phyloP scores from a whole-genome alignment of 2,329 filamentous ascomycete genomes.

The Acephala macrosclerotiorum region DNA sequence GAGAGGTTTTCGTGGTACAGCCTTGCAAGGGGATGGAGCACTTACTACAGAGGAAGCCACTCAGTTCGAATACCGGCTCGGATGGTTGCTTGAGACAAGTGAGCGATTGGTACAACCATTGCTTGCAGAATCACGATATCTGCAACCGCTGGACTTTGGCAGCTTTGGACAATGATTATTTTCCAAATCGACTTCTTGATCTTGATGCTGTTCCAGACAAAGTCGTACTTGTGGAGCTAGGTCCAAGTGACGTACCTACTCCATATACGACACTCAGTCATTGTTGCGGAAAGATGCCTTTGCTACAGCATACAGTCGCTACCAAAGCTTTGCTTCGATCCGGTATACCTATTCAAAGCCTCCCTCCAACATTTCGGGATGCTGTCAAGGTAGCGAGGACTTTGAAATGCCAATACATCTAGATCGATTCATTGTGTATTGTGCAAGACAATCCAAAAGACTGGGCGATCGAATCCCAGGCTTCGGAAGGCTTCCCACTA shows the following conservation, averaged over 20 bases:
- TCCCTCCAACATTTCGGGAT: neutral
- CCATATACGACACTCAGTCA: neutral
- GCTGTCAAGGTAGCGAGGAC: neutral
- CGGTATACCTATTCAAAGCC: neutral
- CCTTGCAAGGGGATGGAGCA: neutral
- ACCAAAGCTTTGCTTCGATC: neutral
- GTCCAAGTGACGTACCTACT: neutral
- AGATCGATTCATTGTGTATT: too few relatives aligned
- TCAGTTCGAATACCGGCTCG: neutral
- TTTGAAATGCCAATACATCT: neutral
- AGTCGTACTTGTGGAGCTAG: neutral
- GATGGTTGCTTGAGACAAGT: neutral
- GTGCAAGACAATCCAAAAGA: too few relatives aligned
- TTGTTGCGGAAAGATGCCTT: neutral
- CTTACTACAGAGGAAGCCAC: neutral
- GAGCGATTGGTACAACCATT: neutral
- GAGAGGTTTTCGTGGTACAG: neutral
- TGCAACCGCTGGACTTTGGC: neutral
- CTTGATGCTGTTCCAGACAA: neutral
- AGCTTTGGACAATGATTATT: neutral
- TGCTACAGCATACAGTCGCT: neutral
- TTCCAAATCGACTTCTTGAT: neutral
- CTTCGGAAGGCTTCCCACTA: too few relatives aligned
- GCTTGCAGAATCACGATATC: neutral
- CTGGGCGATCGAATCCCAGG: too few relatives aligned